Conservation (phyloP, 2,329 filamentous ascomycete genomes). For the Akanthomyces lecanii region DNA sequence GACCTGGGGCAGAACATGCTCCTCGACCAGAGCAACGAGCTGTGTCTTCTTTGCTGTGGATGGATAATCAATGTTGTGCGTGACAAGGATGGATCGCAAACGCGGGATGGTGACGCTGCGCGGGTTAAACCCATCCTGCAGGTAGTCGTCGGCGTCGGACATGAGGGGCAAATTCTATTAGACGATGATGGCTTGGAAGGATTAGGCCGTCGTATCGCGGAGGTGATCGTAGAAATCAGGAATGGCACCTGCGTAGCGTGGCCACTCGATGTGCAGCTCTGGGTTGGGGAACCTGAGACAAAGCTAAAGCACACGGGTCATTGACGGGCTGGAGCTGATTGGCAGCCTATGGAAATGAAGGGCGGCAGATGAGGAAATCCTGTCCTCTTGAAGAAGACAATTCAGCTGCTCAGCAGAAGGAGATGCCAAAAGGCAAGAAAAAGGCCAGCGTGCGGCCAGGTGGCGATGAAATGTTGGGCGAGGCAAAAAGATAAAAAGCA, state of each 20-base stretch:
- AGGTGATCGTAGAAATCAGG: not conserved
- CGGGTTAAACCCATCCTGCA: slow-evolving; percentile 83
- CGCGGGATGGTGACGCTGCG: slow-evolving; percentile 78
- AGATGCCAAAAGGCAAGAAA: slow-evolving; percentile 1
- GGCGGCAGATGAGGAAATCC: not conserved
- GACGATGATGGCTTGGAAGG: not conserved
- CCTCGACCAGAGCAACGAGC: slow-evolving; percentile 77
- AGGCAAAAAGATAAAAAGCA: not conserved
- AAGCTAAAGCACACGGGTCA: slow-evolving; percentile 15
- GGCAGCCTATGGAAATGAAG: not conserved
- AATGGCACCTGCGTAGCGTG: not conserved
- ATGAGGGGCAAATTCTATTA: slow-evolving; percentile 35
- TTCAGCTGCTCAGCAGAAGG: slow-evolving; percentile 3
- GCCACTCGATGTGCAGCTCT: slow-evolving; percentile 1
- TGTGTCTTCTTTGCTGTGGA: slow-evolving; percentile 88
- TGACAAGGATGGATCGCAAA: slow-evolving; percentile 85
- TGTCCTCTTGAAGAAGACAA: not conserved
- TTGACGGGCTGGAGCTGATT: not conserved
- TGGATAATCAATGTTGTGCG: slow-evolving; percentile 80
- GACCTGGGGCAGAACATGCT: slow-evolving; percentile 73
- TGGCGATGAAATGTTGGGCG: not conserved
- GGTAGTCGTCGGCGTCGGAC: slow-evolving; percentile 74
- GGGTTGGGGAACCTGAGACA: slow-evolving; percentile 11
- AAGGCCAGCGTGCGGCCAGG: not conserved
- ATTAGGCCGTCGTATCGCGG: not conserved